Base-by-base conservation (phyloP, 768 basidiomycete species). In the Leccinum boreale region DNA sequence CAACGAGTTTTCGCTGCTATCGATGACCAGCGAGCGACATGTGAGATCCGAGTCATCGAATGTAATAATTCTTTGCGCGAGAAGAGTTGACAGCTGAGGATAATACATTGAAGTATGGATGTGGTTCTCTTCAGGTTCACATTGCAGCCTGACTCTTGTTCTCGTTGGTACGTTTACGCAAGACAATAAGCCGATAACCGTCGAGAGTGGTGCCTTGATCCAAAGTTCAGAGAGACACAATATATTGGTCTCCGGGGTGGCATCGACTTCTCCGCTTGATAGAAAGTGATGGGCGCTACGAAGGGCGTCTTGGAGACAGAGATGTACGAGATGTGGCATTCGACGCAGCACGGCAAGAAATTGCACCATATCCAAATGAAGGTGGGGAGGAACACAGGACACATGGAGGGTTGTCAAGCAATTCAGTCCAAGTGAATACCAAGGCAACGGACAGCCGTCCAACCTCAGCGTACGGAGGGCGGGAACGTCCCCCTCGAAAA, bases 401-500 rank as follows among this genome's bases (percentile, higher is more conserved):
- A 81, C 61, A 39, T 65, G 68, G 26, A 81, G 69, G 51, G 68
- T 65, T 7, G 70, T 73, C 15, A 81, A 70, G 45, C 68, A 62
- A 33, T 52, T 50, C 35, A 49, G 36, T 45, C 12, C 23, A 26
- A 59, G 19, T 2, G 35, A 39, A 23, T 52, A 17, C 58, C 49
- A 57, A 10, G 44, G 44, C 26, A 51, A 1, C 1, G 21, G 29
- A 45, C 44, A 21, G 19, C n/a, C 10, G 10, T 1, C 1, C 17
- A 59, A 23, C 5, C 26, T 17, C 11, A 59, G 35, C 5, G 44
- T 58, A 11, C 45, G 56, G 23, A 59, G 58, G 14, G 39, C 45
- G 3, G 58, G 47, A 10, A 31, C 44, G 14, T 5, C 39, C 21
- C 57, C 57, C 26, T 56, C 5, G 14, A 58, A 56, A 23, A 36